These are phyloP conservation scores for Golubevia pallescens DNA, from an alignment of 1,284 basidiomycete species.

Conservation along the genomic window DNA sequence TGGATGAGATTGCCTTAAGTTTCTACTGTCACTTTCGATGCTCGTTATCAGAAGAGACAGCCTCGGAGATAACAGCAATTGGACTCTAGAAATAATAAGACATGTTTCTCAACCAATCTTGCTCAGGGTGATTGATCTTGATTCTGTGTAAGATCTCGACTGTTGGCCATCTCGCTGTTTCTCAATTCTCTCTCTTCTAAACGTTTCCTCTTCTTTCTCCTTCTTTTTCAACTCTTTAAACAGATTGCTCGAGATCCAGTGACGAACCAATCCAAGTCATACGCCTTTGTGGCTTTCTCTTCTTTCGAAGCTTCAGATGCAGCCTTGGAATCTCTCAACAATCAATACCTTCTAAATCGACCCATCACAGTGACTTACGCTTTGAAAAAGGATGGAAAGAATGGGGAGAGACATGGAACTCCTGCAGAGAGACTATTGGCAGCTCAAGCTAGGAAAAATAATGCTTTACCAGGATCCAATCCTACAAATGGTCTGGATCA, in stretches of 20 bases:
- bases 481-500: neutral
- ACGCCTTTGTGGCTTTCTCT: constrained; percentile 58
- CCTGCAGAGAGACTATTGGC: constrained; percentile 58
- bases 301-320: constrained; percentile 60
- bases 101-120: too few species aligned
- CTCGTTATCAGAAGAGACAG: too few species aligned
- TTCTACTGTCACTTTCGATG: too few species aligned
- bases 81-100: too few species aligned
- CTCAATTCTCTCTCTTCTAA: too few species aligned
- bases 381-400: constrained; percentile 58
- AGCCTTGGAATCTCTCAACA: constrained; percentile 54
- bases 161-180: too few species aligned
- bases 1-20: too few species aligned
- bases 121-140: too few species aligned
- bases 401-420: constrained; percentile 52
- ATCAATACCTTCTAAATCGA: constrained; percentile 55
- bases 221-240: neutral
- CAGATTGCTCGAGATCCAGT: constrained; percentile 44
- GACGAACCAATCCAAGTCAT: constrained; percentile 44
- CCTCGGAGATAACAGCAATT: too few species aligned
- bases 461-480: constrained; percentile 29
- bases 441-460: constrained; percentile 58
- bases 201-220: neutral
- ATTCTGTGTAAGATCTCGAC: too few species aligned
- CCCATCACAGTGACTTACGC: constrained; percentile 56